Evolutionary conservation across 2,329 filamentous ascomycete genomes (phyloP), one percentile per base, ranked within the genome.

Genomic region (Ascosphaera pollenicola): DNA sequence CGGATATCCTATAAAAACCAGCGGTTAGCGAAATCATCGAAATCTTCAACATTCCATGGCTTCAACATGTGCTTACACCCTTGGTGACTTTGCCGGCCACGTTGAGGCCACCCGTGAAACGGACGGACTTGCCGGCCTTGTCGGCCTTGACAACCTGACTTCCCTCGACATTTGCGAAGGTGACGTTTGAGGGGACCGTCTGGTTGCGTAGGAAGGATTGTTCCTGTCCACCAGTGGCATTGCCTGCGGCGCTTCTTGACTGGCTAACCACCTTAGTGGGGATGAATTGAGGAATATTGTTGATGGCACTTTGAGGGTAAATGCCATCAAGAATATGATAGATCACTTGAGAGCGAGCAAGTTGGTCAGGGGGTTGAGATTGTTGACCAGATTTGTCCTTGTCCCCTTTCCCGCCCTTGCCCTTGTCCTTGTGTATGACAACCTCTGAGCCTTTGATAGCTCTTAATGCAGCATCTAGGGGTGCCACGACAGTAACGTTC

Each of bases 251-350:
- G 11, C 30, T 13, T 7, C 30, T 13, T n/a, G 4, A 4, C 21
- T 6, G 11, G 30, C 30, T 32, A 5, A 32, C 11, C 3, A 32
- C 30, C 30, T 32, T 32, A 5, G 30, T 44, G 11, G 60, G 60
- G 2, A 62, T 48, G 47, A 70, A 69, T 21, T 42, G 45, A 3
- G 37, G 44, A 11, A 31, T 56, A 21, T 56, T 54, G 3, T 51
- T 56, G 40, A 63, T 54, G 3, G 54, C 49, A 3, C 46, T 47
- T 1, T 60, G 50, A 3, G 41, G 46, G 45, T 65, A 62, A 1
- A 60, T 63, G 30, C 69, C 70, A 41, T 68, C 64, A 6, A 75
- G 51, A 16, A 74, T 61, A 49, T 76, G 72, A 51, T 76, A 76
- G 40, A 53, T 57, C 17, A 76, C 52, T 15, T 32, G 30, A n/a